phyloP scores from a whole-genome alignment of 208 protist species.

The Endotrypanum monterogeii region DNA sequence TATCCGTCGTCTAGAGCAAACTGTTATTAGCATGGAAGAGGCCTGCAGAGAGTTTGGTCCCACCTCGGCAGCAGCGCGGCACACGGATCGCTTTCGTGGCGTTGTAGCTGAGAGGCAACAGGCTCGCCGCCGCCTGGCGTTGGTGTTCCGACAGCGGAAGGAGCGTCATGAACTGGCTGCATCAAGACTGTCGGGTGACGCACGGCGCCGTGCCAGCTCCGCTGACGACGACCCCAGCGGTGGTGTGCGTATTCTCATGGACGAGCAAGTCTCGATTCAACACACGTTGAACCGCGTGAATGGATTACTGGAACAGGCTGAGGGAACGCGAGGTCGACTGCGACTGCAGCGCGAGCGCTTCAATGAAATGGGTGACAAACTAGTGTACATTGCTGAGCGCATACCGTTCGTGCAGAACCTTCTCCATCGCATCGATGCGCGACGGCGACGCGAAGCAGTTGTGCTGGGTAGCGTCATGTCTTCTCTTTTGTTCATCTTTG shows the following conservation, averaged over 20 bases:
- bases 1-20: conserved; percentile 30
- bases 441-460: conserved; percentile 62
- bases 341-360: conserved; percentile 75
- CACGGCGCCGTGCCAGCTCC: conserved; percentile 8
- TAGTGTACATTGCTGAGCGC: conserved; percentile 68
- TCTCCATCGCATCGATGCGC: conserved; percentile 68
- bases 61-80: conserved; percentile 29
- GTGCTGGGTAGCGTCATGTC: conserved; percentile 64
- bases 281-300: conserved; percentile 71
- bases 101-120: conserved; percentile 62
- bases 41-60: conserved; percentile 24
- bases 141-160: conserved; percentile 51
- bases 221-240: conserved; percentile 30
- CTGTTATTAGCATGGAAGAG: conserved; percentile 35
- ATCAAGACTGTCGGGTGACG: conserved; percentile 31
- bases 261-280: conserved; percentile 76
- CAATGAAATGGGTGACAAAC: conserved; percentile 45
- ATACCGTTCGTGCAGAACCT: conserved; percentile 77
- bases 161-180: conserved; percentile 68
- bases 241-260: conserved; percentile 67
- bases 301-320: conserved; percentile 62
- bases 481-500: conserved; percentile 58
- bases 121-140: conserved; percentile 36
- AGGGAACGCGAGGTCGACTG: conserved; percentile 54
- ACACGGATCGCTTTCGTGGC: conserved; percentile 71